Evolutionary conservation across 352 stramenopile genomes (phyloP).

Genomic region (Pythium sp.): DNA sequence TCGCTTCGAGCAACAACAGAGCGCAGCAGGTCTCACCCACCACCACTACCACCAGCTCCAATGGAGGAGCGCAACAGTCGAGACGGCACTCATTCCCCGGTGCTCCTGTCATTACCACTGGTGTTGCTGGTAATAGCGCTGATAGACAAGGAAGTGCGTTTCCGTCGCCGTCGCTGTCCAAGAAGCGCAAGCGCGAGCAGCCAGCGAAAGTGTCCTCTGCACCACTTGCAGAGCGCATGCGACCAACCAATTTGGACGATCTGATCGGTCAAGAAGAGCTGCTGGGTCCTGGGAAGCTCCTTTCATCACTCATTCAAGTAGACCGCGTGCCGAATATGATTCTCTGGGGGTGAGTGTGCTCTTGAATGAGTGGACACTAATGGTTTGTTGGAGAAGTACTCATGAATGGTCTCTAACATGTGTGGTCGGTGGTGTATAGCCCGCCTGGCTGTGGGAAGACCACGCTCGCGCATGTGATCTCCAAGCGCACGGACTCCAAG

Average conservation of each 20-base stretch:
- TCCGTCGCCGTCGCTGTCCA: conserved; percentile 21
- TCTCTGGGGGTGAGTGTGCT: conserved; percentile 61
- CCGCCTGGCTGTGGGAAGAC: conserved; percentile 88
- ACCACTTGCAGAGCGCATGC: conserved; percentile 76
- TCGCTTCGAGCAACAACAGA: background rate
- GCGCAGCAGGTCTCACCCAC: background rate
- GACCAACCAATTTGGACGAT: conserved; percentile 55
- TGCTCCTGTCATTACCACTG: background rate
- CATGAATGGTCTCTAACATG: conserved; percentile 1
- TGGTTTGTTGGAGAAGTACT: background rate
- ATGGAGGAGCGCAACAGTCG: conserved; percentile 3
- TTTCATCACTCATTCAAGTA: conserved; percentile 57
- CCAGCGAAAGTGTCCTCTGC: conserved; percentile 23
- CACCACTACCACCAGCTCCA: background rate
- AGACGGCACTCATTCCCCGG: conserved; percentile 14
- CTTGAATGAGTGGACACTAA: conserved; percentile 3
- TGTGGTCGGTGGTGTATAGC: conserved; percentile 18
- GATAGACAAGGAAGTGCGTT: background rate
- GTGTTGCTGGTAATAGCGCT: background rate
- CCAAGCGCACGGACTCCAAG: conserved; percentile 58
- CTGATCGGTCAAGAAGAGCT: conserved; percentile 73
- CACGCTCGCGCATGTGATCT: conserved; percentile 77
- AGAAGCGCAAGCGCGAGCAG: conserved; percentile 52
- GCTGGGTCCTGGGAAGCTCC: conserved; percentile 52
- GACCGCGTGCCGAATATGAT: conserved; percentile 85